Conservation (phyloP, 176 grass and related monocot genomes). For the Aechmea fasciata region DNA sequence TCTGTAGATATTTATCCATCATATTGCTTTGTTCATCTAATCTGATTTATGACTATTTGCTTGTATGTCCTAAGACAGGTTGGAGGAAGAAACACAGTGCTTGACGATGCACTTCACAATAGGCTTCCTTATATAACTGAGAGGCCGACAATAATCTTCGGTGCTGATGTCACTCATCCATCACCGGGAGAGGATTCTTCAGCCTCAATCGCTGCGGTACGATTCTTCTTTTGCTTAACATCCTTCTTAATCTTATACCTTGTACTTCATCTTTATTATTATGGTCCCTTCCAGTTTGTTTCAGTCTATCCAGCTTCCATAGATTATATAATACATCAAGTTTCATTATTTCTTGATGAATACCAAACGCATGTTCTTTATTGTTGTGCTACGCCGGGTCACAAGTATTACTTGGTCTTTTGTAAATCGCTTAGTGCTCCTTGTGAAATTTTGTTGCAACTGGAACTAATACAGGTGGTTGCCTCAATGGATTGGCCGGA, state of each 20-base stretch:
- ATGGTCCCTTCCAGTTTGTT: too few relatives aligned
- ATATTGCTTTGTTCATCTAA: not conserved
- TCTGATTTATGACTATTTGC: not conserved
- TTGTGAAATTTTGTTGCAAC: too few relatives aligned
- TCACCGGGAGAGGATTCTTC: conserved; percentile 69
- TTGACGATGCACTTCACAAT: conserved; percentile 35
- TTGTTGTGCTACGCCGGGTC: not conserved
- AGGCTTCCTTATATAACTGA: conserved; percentile 50
- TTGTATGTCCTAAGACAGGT: conserved; percentile 26
- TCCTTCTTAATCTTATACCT: not conserved
- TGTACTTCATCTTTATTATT: too few relatives aligned
- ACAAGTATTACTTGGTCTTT: too few relatives aligned
- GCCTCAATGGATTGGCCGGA: conserved; percentile 77
- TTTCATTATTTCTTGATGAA: not conserved
- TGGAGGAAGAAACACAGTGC: conserved; percentile 66
- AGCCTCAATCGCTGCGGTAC: conserved; percentile 74
- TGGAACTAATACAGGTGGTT: conserved; percentile 40
- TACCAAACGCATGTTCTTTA: not conserved
- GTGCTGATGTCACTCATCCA: conserved; percentile 70
- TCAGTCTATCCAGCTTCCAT: too few relatives aligned
- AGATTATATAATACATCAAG: too few relatives aligned
- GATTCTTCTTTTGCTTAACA: conserved; percentile 6
- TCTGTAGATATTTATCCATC: conserved; percentile 11
- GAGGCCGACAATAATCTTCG: conserved; percentile 62
- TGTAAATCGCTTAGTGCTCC: too few relatives aligned